Evolutionary conservation across 805 yeast species (phyloP).

Genomic region (Starmerella gropengiesseri): DNA sequence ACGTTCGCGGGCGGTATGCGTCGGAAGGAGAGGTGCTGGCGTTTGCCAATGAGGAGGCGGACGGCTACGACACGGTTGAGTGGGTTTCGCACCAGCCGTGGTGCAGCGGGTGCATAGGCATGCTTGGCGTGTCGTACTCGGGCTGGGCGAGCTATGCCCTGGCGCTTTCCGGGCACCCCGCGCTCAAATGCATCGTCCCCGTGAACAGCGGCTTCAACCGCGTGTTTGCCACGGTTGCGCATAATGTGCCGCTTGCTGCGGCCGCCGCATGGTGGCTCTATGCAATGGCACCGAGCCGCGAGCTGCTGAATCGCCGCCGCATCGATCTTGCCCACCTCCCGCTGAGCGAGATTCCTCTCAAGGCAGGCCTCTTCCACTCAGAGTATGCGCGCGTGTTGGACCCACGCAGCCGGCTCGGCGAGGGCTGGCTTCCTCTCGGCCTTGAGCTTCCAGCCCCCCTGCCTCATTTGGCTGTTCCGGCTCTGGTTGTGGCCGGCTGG

Average conservation of each 20-base stretch:
- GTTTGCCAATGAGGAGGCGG: neutral
- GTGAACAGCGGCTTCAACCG: neutral
- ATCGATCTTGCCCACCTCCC: neutral
- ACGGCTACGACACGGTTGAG: neutral
- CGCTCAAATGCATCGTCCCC: neutral
- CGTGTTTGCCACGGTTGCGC: neutral
- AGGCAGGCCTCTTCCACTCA: neutral
- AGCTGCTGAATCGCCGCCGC: neutral
- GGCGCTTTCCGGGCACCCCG: neutral
- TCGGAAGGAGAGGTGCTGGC: neutral
- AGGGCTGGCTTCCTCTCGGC: neutral
- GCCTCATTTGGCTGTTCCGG: neutral
- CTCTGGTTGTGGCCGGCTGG: neutral
- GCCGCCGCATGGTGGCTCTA: neutral
- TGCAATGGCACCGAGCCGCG: neutral
- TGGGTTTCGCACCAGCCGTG: neutral
- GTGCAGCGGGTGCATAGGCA: neutral
- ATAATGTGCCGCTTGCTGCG: neutral
- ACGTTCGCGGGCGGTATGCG: neutral
- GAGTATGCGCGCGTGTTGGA: neutral
- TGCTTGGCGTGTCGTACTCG: neutral
- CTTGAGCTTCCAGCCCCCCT: neutral
- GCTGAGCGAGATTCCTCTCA: neutral
- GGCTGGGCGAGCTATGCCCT: neutral
- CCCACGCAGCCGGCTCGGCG: neutral